Percentiles rank a stretch among this genome's conserved stretches.
Conservation (phyloP, 2,329 filamentous ascomycete species). For the Phoma sp. region DNA sequence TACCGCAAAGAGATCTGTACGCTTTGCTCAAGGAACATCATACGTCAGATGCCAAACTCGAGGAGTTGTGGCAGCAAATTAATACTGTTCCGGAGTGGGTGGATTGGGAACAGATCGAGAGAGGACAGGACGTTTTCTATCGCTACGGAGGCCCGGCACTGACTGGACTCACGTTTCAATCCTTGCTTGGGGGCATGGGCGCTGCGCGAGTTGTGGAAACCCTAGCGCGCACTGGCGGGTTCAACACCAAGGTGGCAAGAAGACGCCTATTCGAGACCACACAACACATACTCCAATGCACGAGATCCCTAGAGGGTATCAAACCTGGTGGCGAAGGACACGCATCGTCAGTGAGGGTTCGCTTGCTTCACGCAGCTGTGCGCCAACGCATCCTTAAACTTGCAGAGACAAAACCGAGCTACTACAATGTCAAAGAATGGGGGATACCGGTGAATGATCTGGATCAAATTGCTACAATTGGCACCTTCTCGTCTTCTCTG, state of each 20-base stretch:
- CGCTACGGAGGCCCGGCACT: conserved; percentile 73
- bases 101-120: conserved; percentile 74
- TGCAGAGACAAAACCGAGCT: conserved; percentile 60
- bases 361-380: conserved; percentile 72
- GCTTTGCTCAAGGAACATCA: conserved; percentile 65
- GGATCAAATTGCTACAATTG: conserved; percentile 74
- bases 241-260: conserved; percentile 69
- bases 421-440: conserved; percentile 65
- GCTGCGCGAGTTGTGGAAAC: conserved; percentile 76
- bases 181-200: conserved; percentile 73
- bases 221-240: conserved; percentile 74
- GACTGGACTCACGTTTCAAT: conserved; percentile 68
- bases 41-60: conserved; percentile 60
- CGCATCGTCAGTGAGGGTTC: conserved; percentile 68
- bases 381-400: conserved; percentile 69
- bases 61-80: conserved; percentile 68
- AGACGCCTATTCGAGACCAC: conserved; percentile 74
- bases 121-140: conserved; percentile 79
- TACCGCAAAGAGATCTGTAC: conserved; percentile 65
- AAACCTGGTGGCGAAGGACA: conserved; percentile 72
- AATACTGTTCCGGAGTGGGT: conserved; percentile 75
- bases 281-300: conserved; percentile 76
- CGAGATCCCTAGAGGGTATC: conserved; percentile 67
- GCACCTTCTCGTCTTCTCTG: conserved; percentile 70
- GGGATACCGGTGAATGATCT: conserved; percentile 78